Evolutionary conservation across 495 filamentous ascomycete species (phyloP).

Genomic region (Aspergillus homomorphus): DNA sequence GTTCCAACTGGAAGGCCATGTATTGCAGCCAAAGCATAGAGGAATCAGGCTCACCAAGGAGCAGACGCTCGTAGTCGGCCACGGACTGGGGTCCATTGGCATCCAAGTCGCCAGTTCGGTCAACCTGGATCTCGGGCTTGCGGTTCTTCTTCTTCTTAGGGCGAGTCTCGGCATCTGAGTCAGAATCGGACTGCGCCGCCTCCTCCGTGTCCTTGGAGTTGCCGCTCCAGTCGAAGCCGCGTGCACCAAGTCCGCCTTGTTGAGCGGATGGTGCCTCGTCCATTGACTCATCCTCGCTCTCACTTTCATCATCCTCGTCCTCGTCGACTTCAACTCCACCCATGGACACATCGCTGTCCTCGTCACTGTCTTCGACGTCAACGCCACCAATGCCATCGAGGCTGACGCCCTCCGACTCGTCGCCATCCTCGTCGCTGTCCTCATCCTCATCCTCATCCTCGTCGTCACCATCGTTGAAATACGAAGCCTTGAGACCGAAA

Average conservation of each 20-base stretch:
- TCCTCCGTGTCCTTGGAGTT: slow-evolving; percentile 49
- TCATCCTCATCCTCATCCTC: slow-evolving; percentile 60
- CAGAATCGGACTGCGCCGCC: slow-evolving; percentile 40
- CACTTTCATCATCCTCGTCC: slow-evolving; percentile 38
- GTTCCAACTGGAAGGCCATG: slow-evolving; percentile 93
- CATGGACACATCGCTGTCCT: slow-evolving; percentile 43
- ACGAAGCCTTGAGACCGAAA: slow-evolving; percentile 89
- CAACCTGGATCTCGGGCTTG: slow-evolving; percentile 77
- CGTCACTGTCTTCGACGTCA: slow-evolving; percentile 39
- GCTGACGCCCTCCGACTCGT: slow-evolving; percentile 44
- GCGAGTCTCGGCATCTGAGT: slow-evolving; percentile 43
- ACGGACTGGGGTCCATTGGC: slow-evolving; percentile 85
- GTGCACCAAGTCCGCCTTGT: slow-evolving; percentile 62
- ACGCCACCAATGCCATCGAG: slow-evolving; percentile 44
- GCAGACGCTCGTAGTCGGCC: slow-evolving; percentile 87
- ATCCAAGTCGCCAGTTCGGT: slow-evolving; percentile 85
- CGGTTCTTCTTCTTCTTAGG: slow-evolving; percentile 78
- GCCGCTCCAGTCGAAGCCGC: slow-evolving; percentile 87
- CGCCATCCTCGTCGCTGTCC: slow-evolving; percentile 48
- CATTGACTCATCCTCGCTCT: slow-evolving; percentile 37
- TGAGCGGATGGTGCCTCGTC: slow-evolving; percentile 21
- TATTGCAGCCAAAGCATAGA: slow-evolving; percentile 90
- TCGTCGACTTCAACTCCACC: slow-evolving; percentile 55
- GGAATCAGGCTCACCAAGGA: slow-evolving; percentile 86
- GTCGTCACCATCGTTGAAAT: slow-evolving; percentile 67